phyloP scores from a whole-genome alignment of 495 filamentous ascomycete genomes.

The Hyaloscypha hepaticicola region DNA sequence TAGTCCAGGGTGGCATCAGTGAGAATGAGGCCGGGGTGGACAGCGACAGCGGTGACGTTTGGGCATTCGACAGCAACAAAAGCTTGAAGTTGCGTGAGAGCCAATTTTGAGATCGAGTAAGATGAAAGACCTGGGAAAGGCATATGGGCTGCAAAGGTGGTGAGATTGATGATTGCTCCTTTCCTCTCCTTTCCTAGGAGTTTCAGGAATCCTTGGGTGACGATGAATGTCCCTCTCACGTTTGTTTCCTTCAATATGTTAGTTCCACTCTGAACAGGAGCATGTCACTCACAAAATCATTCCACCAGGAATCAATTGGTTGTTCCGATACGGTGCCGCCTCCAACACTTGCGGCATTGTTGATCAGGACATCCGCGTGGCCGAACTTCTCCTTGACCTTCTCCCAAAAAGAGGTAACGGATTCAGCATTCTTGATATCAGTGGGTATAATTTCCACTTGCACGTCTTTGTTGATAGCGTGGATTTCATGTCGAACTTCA shows the following conservation, averaged over 20 bases:
- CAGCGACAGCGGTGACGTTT: slow-evolving; percentile 36
- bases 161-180: slow-evolving; percentile 42
- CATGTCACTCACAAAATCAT: slow-evolving; percentile 29
- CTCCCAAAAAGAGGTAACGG: slow-evolving; percentile 37
- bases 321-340: slow-evolving; percentile 27
- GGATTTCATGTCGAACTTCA: slow-evolving; percentile 33
- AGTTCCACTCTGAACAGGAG: not conserved
- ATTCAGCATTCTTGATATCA: slow-evolving; percentile 36
- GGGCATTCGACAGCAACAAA: slow-evolving; percentile 38
- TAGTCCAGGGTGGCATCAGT: slow-evolving; percentile 37
- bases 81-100: slow-evolving; percentile 34
- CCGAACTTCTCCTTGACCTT: slow-evolving; percentile 40
- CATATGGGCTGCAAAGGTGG: slow-evolving; percentile 32
- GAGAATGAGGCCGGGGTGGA: slow-evolving; percentile 42
- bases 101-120: slow-evolving; percentile 42
- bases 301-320: slow-evolving; percentile 38
- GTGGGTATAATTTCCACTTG: slow-evolving; percentile 33
- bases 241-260: slow-evolving; percentile 39
- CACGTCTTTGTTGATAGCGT: slow-evolving; percentile 32
- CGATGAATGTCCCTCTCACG: slow-evolving; percentile 41
- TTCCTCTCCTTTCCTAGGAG: slow-evolving; percentile 27
- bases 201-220: slow-evolving; percentile 39
- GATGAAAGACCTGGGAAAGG: slow-evolving; percentile 36
- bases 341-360: slow-evolving; percentile 39
- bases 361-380: slow-evolving; percentile 44